These are phyloP conservation scores for Ophiocordyceps camponoti-saundersi DNA, from an alignment of 2,329 filamentous ascomycete genomes.

Conservation along the genomic window DNA sequence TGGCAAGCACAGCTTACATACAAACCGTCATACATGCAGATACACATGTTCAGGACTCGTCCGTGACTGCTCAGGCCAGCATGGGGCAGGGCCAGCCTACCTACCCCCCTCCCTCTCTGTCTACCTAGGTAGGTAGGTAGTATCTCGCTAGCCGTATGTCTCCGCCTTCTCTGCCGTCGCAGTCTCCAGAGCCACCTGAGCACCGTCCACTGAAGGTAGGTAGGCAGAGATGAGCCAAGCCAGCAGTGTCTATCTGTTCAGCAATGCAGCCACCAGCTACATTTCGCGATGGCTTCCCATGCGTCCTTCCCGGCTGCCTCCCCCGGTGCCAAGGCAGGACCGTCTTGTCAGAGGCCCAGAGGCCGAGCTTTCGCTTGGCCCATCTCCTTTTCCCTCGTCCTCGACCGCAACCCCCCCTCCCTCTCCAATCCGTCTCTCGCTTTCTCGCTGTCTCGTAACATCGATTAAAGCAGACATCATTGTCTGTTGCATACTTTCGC, in stretches of 20 bases:
- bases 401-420: not conserved
- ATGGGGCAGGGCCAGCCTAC: too few relatives aligned
- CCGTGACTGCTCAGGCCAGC: too few relatives aligned
- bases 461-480: constrained; percentile 1
- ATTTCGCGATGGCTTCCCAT: not conserved
- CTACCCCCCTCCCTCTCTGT: too few relatives aligned
- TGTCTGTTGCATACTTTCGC: constrained; percentile 1
- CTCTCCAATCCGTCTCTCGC: not conserved
- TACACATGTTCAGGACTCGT: too few relatives aligned
- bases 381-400: not conserved
- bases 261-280: not conserved
- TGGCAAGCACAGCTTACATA: too few relatives aligned
- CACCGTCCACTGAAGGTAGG: too few relatives aligned
- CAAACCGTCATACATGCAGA: too few relatives aligned
- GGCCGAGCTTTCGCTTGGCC: not conserved
- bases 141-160: too few relatives aligned
- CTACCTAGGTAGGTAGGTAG: too few relatives aligned
- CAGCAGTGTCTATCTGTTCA: not conserved
- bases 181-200: too few relatives aligned
- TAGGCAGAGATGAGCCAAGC: too few relatives aligned
- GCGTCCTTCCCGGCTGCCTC: not conserved
- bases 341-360: not conserved
- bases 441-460: not conserved
- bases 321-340: not conserved
- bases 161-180: too few relatives aligned